Evolutionary conservation across 2,329 filamentous ascomycete species (phyloP), one percentile per base, ranked within the genome.

Genomic region (Hortaea sp.): DNA sequence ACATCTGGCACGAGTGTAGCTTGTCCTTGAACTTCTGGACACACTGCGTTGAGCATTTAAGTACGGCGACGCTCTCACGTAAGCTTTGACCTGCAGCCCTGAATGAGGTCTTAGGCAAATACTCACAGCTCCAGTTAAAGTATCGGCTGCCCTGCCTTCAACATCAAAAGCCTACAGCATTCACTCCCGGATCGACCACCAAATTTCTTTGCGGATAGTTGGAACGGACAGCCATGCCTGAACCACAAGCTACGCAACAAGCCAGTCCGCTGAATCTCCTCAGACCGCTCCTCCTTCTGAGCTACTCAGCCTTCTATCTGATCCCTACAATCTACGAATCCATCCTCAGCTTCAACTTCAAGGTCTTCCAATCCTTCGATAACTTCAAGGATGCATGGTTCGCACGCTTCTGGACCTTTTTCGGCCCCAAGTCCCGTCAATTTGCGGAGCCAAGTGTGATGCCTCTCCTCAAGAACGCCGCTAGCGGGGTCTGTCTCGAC

Each of bases 401-500:
- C 63, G 71, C 71, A 44, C 63, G 65, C 37, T 82, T 84, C 64
- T 85, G 81, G 81, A 63, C 63, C 31, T 67, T 58, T 45, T 69
- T 71, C 39, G 78, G 78, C 0, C 77, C 79, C 0, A 49, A 61
- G 4, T 67, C 77, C 3, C 72, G 74, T 47, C 50, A 63, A n/a
- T 57, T 51, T 37, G 70, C 65, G 12, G 67, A 66, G 32, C 56
- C 55, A 0, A 62, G 63, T 29, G 74, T 83, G 2, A 58, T 74
- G 7, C 76, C 79, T 0, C 65, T 82, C 2, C 68, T 82, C 2
- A 48, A 53, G 11, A 68, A 76, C 47, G 69, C 69, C 2, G 64
- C 78, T 6, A 56, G 57, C 0, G 78, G 79, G 2, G 66, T 73
- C 2, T 73, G 81, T 5, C 60, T 83, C 39, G 81, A 85, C 63